Conservation (phyloP, 257 asterid genomes). For the Nicotiana undulata region DNA sequence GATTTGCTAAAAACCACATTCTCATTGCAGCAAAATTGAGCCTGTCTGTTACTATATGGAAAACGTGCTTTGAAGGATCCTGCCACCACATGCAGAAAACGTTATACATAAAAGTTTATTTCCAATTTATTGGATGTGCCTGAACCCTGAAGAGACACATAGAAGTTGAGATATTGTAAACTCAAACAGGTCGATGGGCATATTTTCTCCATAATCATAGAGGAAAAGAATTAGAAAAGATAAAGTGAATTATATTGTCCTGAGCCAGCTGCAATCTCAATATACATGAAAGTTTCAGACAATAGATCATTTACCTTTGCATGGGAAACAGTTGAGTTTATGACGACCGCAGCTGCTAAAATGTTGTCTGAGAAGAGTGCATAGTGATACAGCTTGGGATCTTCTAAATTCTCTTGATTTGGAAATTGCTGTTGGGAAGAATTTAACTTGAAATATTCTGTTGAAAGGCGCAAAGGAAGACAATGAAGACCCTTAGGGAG, state of each 20-base stretch:
- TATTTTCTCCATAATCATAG: not conserved
- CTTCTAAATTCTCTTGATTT: slow-evolving; percentile 45
- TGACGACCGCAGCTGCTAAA: slow-evolving; percentile 83
- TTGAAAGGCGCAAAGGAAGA: slow-evolving; percentile 60
- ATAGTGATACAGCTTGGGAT: slow-evolving; percentile 73
- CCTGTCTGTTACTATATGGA: slow-evolving; percentile 86
- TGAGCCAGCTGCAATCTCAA: not conserved
- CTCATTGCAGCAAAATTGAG: slow-evolving; percentile 89
- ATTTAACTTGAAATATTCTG: slow-evolving; percentile 49
- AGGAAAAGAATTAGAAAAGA: not conserved
- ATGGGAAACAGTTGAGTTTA: slow-evolving; percentile 75
- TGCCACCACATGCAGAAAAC: slow-evolving; percentile 19
- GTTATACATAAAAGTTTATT: slow-evolving; percentile 1
- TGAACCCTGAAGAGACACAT: not conserved
- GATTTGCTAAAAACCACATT: slow-evolving; percentile 94
- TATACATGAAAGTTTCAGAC: not conserved
- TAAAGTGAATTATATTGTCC: not conserved
- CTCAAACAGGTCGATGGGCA: not conserved
- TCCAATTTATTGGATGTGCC: not conserved
- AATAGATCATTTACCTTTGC: slow-evolving; percentile 49
- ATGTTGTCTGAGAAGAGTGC: slow-evolving; percentile 88
- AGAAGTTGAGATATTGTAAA: not conserved
- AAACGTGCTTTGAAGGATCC: slow-evolving; percentile 73
- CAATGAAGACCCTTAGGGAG: slow-evolving; percentile 67
- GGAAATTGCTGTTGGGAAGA: slow-evolving; percentile 57